phyloP scores from a whole-genome alignment of 208 protist genomes.

The Leishmania martiniquensis region DNA sequence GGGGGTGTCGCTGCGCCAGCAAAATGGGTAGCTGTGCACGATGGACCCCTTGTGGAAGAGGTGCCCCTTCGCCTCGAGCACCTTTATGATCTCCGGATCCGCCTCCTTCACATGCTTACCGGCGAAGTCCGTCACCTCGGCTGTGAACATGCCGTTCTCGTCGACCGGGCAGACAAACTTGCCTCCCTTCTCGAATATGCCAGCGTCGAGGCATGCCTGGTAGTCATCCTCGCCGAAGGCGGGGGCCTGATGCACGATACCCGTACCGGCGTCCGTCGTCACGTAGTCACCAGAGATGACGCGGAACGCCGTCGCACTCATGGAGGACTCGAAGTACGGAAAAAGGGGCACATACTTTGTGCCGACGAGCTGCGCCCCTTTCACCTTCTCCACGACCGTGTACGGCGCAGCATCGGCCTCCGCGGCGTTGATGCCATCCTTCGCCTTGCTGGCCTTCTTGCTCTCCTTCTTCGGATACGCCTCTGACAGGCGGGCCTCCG shows the following conservation, averaged over 20 bases:
- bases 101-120: constrained; percentile 98
- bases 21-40: constrained; percentile 99
- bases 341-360: constrained; percentile 97
- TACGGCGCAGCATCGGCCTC: constrained; percentile 46
- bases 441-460: constrained; percentile 26
- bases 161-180: constrained; percentile 98
- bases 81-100: constrained; percentile 95
- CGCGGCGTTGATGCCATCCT: constrained; percentile 11
- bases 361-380: constrained; percentile 92
- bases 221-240: constrained; percentile 99
- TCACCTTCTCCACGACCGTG: constrained; percentile 81
- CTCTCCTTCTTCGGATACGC: constrained; percentile 82
- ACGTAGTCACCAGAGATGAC: constrained; percentile 98
- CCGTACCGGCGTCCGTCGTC: constrained; percentile 97
- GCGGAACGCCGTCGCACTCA: constrained; percentile 85
- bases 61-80: constrained; percentile 92
- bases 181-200: constrained; percentile 92
- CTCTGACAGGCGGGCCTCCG: constrained; percentile 71
- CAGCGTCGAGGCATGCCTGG: constrained; percentile 93
- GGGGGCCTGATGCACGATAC: constrained; percentile 99
- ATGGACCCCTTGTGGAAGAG: constrained; percentile 92
- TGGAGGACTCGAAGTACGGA: constrained; percentile 92
- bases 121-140: constrained; percentile 95
- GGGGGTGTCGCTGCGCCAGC: constrained; percentile 99
- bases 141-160: constrained; percentile 96